Percentiles rank a stretch among this genome's conserved stretches.
phyloP scores from a whole-genome alignment of 768 basidiomycete species.

The Pholiota molesta region DNA sequence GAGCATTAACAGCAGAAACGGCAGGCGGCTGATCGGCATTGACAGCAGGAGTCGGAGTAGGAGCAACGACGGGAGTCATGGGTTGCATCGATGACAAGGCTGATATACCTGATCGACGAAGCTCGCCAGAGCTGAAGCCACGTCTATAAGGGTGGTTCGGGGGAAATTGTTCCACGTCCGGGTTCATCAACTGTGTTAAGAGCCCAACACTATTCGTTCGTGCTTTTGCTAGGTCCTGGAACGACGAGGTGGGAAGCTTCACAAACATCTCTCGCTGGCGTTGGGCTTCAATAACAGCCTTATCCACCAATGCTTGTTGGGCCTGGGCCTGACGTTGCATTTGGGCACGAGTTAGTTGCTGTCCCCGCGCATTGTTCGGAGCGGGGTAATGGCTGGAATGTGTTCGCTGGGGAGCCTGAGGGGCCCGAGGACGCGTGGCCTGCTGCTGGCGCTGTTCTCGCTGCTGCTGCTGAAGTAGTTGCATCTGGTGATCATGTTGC shows the following conservation, averaged over 20 bases:
- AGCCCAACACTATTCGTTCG: conserved; percentile 52
- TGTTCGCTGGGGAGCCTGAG: conserved; percentile 24
- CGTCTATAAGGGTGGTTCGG: conserved; percentile 59
- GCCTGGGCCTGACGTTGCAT: conserved; percentile 15
- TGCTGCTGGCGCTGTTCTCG: conserved; percentile 18
- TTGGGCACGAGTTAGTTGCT: conserved; percentile 21
- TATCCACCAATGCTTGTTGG: conserved; percentile 12
- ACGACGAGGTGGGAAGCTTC: conserved; percentile 69
- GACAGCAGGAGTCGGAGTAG: background rate
- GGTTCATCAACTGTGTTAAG: conserved; percentile 72
- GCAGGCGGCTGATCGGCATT: background rate
- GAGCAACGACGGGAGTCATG: conserved; percentile 12
- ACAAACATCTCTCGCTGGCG: conserved; percentile 62
- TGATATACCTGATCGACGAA: conserved; percentile 28
- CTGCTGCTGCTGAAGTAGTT: conserved; percentile 18
- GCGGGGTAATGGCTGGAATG: conserved; percentile 29
- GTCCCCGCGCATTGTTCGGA: conserved; percentile 15
- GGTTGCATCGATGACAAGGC: conserved; percentile 17
- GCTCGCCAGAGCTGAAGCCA: conserved; percentile 51
- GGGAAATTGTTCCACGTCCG: conserved; percentile 64
- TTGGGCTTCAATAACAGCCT: conserved; percentile 28
- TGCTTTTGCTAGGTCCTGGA: conserved; percentile 51
- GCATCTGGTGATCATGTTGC: conserved; percentile 23
- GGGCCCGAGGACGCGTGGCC: conserved; percentile 15
- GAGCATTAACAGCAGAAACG: conserved; percentile 15